phyloP scores from a whole-genome alignment of 2,329 filamentous ascomycete genomes.

The Cyphellophora europaea region DNA sequence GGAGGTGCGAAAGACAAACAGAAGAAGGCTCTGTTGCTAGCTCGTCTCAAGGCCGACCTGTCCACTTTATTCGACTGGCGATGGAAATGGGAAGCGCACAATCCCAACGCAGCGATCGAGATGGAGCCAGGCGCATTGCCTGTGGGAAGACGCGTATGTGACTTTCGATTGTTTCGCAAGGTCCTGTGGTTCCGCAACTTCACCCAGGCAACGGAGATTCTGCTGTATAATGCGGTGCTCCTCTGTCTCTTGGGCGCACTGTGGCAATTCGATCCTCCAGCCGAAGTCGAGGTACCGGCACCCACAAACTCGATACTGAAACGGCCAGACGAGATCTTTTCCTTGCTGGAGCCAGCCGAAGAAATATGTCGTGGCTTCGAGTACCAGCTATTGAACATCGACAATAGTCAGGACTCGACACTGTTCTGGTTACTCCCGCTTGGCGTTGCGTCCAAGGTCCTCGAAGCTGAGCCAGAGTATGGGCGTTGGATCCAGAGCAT shows the following conservation, averaged over 20 bases:
- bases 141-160: too few relatives aligned
- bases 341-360: constrained; percentile 7
- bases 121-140: constrained; percentile 8
- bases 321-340: constrained; percentile 7
- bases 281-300: constrained; percentile 1
- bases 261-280: constrained; percentile 9
- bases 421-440: constrained; percentile 12
- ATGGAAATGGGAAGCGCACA: constrained; percentile 12
- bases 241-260: constrained; percentile 11
- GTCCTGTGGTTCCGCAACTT: constrained; percentile 37
- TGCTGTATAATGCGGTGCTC: constrained; percentile 11
- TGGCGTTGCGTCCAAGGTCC: constrained; percentile 8
- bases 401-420: constrained; percentile 5
- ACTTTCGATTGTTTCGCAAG: constrained; percentile 55
- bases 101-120: constrained; percentile 8
- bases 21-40: constrained; percentile 4
- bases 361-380: constrained; percentile 13
- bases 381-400: constrained; percentile 8
- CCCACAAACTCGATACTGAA: constrained; percentile 5
- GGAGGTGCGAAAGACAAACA: constrained; percentile 3
- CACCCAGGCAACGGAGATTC: constrained; percentile 9
- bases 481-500: constrained; percentile 10
- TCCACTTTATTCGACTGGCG: constrained; percentile 9
- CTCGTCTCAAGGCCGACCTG: constrained; percentile 9
- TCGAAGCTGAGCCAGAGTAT: constrained; percentile 8